phyloP scores from a whole-genome alignment of 345 rosid genomes.

The Populus deltoides region DNA sequence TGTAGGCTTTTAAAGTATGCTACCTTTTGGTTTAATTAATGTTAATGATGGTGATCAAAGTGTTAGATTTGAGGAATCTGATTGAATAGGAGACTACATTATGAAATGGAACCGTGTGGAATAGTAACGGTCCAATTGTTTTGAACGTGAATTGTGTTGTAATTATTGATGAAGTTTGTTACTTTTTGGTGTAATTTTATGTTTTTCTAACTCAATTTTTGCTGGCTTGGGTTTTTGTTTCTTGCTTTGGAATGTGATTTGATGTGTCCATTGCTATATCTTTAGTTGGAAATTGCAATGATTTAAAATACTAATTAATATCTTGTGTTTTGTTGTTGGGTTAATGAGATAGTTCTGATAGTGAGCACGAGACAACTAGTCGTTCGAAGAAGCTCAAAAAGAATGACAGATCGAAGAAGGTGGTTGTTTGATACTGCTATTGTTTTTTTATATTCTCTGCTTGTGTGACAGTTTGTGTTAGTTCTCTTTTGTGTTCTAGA shows the following conservation, averaged over 20 bases:
- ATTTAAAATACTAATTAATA: slow-evolving; percentile 3
- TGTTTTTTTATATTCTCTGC: not conserved
- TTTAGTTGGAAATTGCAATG: not conserved
- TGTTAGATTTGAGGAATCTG: not conserved
- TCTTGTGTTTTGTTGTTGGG: slow-evolving; percentile 1
- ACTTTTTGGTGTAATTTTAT: too few species aligned
- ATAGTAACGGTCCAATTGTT: too few species aligned
- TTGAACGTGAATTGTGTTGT: too few species aligned
- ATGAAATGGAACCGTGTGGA: too few species aligned
- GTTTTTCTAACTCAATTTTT: too few species aligned
- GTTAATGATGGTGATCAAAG: not conserved
- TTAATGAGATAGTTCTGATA: slow-evolving; percentile 39
- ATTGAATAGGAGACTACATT: too few species aligned
- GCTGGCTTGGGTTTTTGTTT: too few species aligned
- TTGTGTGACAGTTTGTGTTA: slow-evolving; percentile 8
- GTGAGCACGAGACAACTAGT: slow-evolving; percentile 55
- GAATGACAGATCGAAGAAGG: slow-evolving; percentile 77
- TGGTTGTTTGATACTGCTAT: slow-evolving; percentile 18
- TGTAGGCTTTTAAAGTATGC: not conserved
- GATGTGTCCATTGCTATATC: not conserved
- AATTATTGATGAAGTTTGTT: too few species aligned
- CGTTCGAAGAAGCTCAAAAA: slow-evolving; percentile 67
- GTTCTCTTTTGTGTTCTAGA: slow-evolving; percentile 32
- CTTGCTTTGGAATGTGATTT: too few species aligned
- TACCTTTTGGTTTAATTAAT: not conserved